Conservation (phyloP, 495 filamentous ascomycete species). For the Xylaria acuta region DNA sequence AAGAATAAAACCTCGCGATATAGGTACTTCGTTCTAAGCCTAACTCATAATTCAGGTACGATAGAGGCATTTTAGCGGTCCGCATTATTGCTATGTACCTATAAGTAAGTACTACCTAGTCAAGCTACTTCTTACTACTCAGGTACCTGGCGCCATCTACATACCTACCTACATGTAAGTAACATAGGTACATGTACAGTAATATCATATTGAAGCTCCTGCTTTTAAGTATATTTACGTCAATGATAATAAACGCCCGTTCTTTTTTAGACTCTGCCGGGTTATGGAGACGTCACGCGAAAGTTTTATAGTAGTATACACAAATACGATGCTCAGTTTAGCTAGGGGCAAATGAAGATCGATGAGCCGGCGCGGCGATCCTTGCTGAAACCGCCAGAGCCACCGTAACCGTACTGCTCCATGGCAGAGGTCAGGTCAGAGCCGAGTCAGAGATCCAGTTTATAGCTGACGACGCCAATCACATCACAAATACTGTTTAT, state of each 20-base stretch:
- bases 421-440: too few relatives aligned
- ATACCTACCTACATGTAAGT: too few relatives aligned
- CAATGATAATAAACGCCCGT: not conserved
- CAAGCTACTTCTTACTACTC: too few relatives aligned
- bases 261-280: not conserved
- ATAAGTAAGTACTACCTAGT: not conserved
- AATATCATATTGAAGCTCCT: not conserved
- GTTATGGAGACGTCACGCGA: not conserved
- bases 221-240: not conserved
- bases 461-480: conserved; percentile 6
- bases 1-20: not conserved
- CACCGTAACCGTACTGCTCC: too few relatives aligned
- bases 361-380: conserved; percentile 5
- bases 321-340: not conserved
- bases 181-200: too few relatives aligned
- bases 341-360: conserved; percentile 14
- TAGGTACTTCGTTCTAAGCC: not conserved
- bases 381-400: conserved; percentile 19
- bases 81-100: not conserved
- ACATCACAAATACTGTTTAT: too few relatives aligned
- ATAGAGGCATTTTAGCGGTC: not conserved
- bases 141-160: too few relatives aligned
- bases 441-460: conserved; percentile 1
- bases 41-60: too few relatives aligned
- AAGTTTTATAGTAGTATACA: not conserved